These are phyloP conservation scores for Aureoboletus auriporus DNA, from an alignment of 768 basidiomycete species.

Conservation along the genomic window DNA sequence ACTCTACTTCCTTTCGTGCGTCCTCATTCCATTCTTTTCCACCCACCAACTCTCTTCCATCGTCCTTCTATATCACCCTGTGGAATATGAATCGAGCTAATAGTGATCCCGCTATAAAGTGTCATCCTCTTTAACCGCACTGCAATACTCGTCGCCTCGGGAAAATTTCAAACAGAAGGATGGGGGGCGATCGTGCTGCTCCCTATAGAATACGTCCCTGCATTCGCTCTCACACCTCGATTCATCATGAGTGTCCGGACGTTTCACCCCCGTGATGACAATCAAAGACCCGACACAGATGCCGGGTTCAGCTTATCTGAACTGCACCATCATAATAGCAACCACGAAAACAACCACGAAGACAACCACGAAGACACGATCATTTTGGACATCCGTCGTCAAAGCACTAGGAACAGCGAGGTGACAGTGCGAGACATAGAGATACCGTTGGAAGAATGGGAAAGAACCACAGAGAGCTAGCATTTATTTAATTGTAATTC, in stretches of 20 bases:
- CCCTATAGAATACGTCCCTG: conserved; percentile 4
- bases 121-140: conserved; percentile 7
- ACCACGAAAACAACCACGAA: background rate
- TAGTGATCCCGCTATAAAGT: background rate
- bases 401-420: background rate
- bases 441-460: background rate
- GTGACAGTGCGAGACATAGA: background rate
- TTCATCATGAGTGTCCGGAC: conserved; percentile 7
- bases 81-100: background rate
- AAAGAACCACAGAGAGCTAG: background rate
- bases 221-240: conserved; percentile 9
- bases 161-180: background rate
- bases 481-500: too few relatives aligned
- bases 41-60: too few relatives aligned
- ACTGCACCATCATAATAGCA: too few relatives aligned
- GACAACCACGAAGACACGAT: background rate
- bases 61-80: too few relatives aligned
- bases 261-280: background rate
- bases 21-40: background rate
- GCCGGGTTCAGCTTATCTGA: background rate
- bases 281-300: background rate
- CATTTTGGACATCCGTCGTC: background rate
- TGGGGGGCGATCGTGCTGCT: background rate
- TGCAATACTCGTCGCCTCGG: background rate
- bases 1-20: conserved; percentile 13